These are phyloP conservation scores for Aspergillus novoparasiticus DNA, from an alignment of 2,329 filamentous ascomycete species.

Conservation along the genomic window DNA sequence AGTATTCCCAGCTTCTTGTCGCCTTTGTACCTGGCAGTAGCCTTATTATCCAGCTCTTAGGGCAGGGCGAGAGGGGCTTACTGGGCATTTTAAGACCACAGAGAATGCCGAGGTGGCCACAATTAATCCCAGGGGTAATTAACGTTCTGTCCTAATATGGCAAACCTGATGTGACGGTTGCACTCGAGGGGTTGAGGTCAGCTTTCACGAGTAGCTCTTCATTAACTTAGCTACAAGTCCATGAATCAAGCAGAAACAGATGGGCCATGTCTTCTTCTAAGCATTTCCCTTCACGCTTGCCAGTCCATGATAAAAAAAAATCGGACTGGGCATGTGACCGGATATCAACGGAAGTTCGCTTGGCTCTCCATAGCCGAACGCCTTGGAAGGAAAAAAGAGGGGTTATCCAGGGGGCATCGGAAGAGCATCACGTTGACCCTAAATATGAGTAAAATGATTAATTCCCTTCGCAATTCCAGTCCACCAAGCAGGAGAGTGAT, in stretches of 20 bases:
- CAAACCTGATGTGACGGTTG: background rate
- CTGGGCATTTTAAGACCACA: background rate
- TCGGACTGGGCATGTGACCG: background rate
- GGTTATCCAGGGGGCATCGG: background rate
- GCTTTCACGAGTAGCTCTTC: background rate
- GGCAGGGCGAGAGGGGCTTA: background rate
- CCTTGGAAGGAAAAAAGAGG: background rate
- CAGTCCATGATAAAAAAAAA: background rate
- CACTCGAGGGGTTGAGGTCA: background rate
- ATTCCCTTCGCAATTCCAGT: background rate
- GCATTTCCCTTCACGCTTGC: background rate
- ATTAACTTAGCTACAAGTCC: background rate
- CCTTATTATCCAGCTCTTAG: background rate
- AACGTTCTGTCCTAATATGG: background rate
- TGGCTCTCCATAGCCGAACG: background rate
- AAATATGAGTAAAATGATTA: background rate
- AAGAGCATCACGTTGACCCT: background rate
- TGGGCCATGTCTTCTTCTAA: background rate
- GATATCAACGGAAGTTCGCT: background rate
- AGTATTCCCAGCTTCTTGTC: background rate
- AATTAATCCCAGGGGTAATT: background rate
- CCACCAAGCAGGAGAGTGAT: background rate
- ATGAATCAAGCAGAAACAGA: background rate
- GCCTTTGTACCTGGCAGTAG: constrained; percentile 1
- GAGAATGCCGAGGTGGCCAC: background rate